A percentile compares a stretch with the other conserved stretches of the same genome.
Evolutionary conservation across 352 stramenopile genomes (phyloP).

Genomic region (Globisporangium megalacanthum): DNA sequence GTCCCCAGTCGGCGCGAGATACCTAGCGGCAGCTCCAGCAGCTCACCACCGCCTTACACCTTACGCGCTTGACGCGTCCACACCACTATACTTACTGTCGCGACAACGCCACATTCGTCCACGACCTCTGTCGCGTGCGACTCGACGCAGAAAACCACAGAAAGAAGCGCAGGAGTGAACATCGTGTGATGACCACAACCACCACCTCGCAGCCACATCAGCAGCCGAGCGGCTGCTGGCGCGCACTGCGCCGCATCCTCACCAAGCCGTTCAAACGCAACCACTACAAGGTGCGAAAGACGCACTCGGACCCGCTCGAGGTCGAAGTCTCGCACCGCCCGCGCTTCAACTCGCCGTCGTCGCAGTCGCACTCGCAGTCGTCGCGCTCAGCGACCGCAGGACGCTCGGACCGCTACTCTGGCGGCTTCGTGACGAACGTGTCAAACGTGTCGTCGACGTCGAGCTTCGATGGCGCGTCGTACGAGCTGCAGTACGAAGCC

Average conservation of each 20-base stretch:
- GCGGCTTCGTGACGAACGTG: constrained; percentile 5
- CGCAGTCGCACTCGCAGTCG: constrained; percentile 5
- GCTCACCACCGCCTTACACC: background rate
- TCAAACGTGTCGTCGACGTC: constrained; percentile 13
- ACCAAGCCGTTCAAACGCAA: constrained; percentile 16
- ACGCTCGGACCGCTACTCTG: constrained; percentile 12
- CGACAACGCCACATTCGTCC: too few species aligned
- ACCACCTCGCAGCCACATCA: background rate
- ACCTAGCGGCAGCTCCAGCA: background rate
- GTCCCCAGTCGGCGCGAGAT: background rate
- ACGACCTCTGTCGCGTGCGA: too few species aligned
- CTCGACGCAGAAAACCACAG: too few species aligned
- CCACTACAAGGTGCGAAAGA: constrained; percentile 20
- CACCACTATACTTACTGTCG: background rate
- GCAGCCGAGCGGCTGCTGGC: constrained; percentile 7
- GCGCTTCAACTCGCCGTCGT: constrained; percentile 11
- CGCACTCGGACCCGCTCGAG: constrained; percentile 15
- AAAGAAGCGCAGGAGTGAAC: too few species aligned
- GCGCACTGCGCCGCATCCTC: constrained; percentile 5
- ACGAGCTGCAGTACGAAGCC: constrained; percentile 30
- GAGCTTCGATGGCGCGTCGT: constrained; percentile 18
- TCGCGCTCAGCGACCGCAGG: constrained; percentile 7
- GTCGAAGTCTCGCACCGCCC: constrained; percentile 15
- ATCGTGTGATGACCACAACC: background rate
- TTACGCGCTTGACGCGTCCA: constrained; percentile 1